Evolutionary conservation across 2,329 filamentous ascomycete species (phyloP).

Genomic region (Colletotrichum gigasporum): DNA sequence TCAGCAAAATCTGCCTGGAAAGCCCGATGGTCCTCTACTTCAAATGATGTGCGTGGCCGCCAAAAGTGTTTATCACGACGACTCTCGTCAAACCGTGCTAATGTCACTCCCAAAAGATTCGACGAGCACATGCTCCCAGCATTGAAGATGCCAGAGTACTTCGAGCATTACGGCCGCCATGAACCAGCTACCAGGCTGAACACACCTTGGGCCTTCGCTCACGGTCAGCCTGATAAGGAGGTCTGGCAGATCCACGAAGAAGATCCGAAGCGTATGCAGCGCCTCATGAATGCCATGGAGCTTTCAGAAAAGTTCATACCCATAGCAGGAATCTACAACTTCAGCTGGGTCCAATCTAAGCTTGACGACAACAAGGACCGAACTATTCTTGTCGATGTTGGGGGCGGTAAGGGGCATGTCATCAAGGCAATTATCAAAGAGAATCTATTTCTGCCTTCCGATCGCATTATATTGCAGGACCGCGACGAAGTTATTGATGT

Average conservation of each 20-base stretch:
- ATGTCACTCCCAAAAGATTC: slow-evolving; percentile 31
- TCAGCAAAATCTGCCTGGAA: slow-evolving; percentile 21
- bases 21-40: slow-evolving; percentile 26
- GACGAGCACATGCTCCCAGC: slow-evolving; percentile 37
- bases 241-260: slow-evolving; percentile 43
- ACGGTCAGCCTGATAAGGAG: slow-evolving; percentile 39
- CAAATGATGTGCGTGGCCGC: slow-evolving; percentile 28
- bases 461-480: slow-evolving; percentile 33
- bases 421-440: slow-evolving; percentile 32
- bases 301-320: slow-evolving; percentile 35
- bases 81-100: too few species aligned
- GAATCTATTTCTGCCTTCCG: slow-evolving; percentile 13
- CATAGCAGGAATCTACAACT: slow-evolving; percentile 41
- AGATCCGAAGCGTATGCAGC: slow-evolving; percentile 35
- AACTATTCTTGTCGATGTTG: slow-evolving; percentile 43
- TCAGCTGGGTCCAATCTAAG: slow-evolving; percentile 38
- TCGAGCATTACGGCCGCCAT: slow-evolving; percentile 40
- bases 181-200: slow-evolving; percentile 40
- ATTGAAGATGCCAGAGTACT: slow-evolving; percentile 41
- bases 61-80: too few species aligned
- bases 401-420: slow-evolving; percentile 42
- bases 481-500: slow-evolving; percentile 32
- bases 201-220: slow-evolving; percentile 40
- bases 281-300: slow-evolving; percentile 42
- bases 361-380: slow-evolving; percentile 19